Evolutionary conservation across 1,284 basidiomycete species (phyloP).

Genomic region (Tetrapyrgos nigripes): DNA sequence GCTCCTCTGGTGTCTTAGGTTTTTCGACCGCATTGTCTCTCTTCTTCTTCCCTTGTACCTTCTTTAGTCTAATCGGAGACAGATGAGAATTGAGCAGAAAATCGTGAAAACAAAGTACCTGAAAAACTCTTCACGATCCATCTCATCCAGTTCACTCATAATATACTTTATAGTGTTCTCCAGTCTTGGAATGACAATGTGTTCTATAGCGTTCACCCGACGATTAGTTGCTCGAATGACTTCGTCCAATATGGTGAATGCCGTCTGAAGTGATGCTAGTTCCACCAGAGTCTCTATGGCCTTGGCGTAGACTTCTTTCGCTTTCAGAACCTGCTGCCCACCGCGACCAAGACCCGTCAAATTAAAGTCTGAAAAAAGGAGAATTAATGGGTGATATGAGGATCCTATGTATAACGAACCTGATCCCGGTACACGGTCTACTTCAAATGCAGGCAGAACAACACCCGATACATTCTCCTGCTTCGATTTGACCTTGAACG

Average conservation of each 20-base stretch:
- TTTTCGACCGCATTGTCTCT: slow-evolving; percentile 69
- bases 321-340: slow-evolving; percentile 94
- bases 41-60: slow-evolving; percentile 98
- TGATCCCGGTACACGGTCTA: slow-evolving; percentile 82
- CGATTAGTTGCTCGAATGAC: slow-evolving; percentile 99
- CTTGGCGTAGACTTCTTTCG: slow-evolving; percentile 96
- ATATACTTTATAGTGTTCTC: slow-evolving; percentile 99
- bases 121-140: slow-evolving; percentile 99
- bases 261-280: slow-evolving; percentile 95
- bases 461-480: slow-evolving; percentile 99
- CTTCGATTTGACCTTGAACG: slow-evolving; percentile 92
- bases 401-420: slow-evolving; percentile 54
- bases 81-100: not conserved
- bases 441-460: slow-evolving; percentile 95
- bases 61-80: slow-evolving; percentile 72
- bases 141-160: slow-evolving; percentile 93
- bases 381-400: slow-evolving; percentile 1
- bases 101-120: slow-evolving; percentile 58
- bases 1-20: slow-evolving; percentile 31
- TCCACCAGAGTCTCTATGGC: slow-evolving; percentile 98
- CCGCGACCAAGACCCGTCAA: slow-evolving; percentile 97
- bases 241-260: slow-evolving; percentile 98
- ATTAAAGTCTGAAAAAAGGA: slow-evolving; percentile 83
- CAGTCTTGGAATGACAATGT: slow-evolving; percentile 94
- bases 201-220: slow-evolving; percentile 98